Percentiles rank a stretch among this genome's conserved stretches.
These are phyloP conservation scores for Hirsutella rhossiliensis DNA, from an alignment of 2,329 filamentous ascomycete species.

Conservation along the genomic window DNA sequence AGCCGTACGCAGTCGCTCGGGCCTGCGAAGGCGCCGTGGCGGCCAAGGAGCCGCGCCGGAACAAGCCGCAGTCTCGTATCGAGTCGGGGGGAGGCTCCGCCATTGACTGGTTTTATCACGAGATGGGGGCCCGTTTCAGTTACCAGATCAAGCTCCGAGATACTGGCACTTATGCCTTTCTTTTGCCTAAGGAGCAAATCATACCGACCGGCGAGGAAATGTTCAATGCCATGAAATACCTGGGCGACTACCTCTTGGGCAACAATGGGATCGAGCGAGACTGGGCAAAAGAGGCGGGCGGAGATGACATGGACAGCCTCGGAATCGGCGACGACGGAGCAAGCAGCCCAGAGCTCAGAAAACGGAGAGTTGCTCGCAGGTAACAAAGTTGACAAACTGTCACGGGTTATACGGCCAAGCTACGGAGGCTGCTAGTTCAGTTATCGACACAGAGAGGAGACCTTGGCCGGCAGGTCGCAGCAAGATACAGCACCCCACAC, in stretches of 20 bases:
- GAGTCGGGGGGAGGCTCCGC: slow-evolving; percentile 74
- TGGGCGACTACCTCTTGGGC: slow-evolving; percentile 67
- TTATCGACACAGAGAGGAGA: no score
- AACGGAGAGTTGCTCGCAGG: slow-evolving; percentile 12
- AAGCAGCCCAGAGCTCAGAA: slow-evolving; percentile 16
- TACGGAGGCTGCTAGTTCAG: no score
- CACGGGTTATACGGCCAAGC: no score
- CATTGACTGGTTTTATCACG: slow-evolving; percentile 92
- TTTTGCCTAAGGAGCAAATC: slow-evolving; percentile 78
- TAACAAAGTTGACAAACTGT: no score
- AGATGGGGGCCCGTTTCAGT: slow-evolving; percentile 68
- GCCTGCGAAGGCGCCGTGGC: slow-evolving; percentile 72
- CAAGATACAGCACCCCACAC: no score
- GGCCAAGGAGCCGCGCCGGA: slow-evolving; percentile 10
- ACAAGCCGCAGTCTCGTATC: slow-evolving; percentile 31
- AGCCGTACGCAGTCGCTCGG: slow-evolving; percentile 65
- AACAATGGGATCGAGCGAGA: slow-evolving; percentile 52
- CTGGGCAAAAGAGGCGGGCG: slow-evolving; percentile 9
- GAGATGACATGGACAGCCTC: slow-evolving; percentile 3
- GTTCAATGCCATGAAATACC: slow-evolving; percentile 69
- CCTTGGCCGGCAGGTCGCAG: no score
- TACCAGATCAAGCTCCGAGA: slow-evolving; percentile 94
- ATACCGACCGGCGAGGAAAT: slow-evolving; percentile 82
- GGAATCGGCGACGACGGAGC: slow-evolving; percentile 6
- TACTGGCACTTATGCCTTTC: slow-evolving; percentile 86